phyloP scores from a whole-genome alignment of 305 asterid species.

The Euphrasia arctica region DNA sequence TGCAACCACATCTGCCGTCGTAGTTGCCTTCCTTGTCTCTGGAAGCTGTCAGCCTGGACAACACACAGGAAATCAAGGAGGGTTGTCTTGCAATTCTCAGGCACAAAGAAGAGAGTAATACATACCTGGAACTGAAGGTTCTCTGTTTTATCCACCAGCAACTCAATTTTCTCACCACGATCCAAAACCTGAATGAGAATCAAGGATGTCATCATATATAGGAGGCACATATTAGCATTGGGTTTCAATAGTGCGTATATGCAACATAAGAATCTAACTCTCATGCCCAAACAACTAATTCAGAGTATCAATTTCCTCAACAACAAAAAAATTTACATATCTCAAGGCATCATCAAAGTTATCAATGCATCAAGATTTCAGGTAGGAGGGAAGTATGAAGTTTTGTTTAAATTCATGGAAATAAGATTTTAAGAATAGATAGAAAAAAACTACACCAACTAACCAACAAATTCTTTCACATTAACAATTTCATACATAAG shows the following conservation, averaged over 20 bases:
- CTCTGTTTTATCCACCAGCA: conserved; percentile 93
- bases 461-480: background rate
- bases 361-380: background rate
- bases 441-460: background rate
- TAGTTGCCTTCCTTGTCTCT: conserved; percentile 94
- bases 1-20: conserved; percentile 98
- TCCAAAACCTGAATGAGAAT: conserved; percentile 73
- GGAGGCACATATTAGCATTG: background rate
- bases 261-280: too few species aligned
- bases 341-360: background rate
- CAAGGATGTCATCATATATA: background rate
- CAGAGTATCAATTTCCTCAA: background rate
- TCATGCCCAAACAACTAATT: background rate
- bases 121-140: conserved; percentile 96
- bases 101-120: background rate
- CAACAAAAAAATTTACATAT: background rate
- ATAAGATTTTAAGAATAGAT: background rate
- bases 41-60: conserved; percentile 95
- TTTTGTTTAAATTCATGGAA: background rate
- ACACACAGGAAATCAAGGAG: conserved; percentile 2
- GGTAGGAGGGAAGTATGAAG: background rate
- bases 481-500: too few species aligned
- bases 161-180: conserved; percentile 94
- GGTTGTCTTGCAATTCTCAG: conserved; percentile 1
- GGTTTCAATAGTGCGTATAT: too few species aligned